These are phyloP conservation scores for Phytopythium aichiense DNA, from an alignment of 352 stramenopile species.

Conservation along the genomic window DNA sequence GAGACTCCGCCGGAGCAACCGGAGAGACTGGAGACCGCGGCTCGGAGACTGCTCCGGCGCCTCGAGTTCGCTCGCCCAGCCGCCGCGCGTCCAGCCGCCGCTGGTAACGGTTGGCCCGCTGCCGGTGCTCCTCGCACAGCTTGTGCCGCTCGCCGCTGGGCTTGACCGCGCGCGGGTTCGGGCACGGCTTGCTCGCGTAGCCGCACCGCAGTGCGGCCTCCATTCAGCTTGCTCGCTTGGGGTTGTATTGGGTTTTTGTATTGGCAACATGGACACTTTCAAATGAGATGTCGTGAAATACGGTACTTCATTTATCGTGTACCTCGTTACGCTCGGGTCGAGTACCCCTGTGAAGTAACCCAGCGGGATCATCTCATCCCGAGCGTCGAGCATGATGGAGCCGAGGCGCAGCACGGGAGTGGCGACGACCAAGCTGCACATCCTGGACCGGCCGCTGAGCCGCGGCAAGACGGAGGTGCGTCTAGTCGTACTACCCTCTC, in stretches of 20 bases:
- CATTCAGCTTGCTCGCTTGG: not conserved
- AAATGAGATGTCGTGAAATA: no score
- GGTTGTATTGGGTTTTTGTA: not conserved
- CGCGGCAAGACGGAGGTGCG: slow-evolving; percentile 70
- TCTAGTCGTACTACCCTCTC: not conserved
- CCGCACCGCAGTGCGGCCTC: slow-evolving; percentile 50
- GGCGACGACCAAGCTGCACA: slow-evolving; percentile 61
- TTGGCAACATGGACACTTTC: not conserved
- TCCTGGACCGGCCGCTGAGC: slow-evolving; percentile 73
- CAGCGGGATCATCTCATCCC: not conserved
- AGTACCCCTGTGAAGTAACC: no score
- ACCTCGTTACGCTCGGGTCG: no score
- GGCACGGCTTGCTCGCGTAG: slow-evolving; percentile 81
- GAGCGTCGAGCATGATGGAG: slow-evolving; percentile 35
- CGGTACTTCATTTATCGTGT: no score
- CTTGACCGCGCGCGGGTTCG: slow-evolving; percentile 72
- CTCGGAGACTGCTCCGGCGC: not conserved
- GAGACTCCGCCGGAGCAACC: no score
- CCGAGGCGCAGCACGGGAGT: slow-evolving; percentile 44
- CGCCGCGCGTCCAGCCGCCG: slow-evolving; percentile 58
- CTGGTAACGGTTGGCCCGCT: slow-evolving; percentile 80
- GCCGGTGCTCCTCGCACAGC: slow-evolving; percentile 79
- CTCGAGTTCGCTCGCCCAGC: slow-evolving; percentile 27
- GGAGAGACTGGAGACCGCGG: no score
- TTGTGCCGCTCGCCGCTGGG: slow-evolving; percentile 80